Evolutionary conservation across 768 basidiomycete species (phyloP), one percentile per base, ranked within the genome.

Genomic region (Mycena capillaripes): DNA sequence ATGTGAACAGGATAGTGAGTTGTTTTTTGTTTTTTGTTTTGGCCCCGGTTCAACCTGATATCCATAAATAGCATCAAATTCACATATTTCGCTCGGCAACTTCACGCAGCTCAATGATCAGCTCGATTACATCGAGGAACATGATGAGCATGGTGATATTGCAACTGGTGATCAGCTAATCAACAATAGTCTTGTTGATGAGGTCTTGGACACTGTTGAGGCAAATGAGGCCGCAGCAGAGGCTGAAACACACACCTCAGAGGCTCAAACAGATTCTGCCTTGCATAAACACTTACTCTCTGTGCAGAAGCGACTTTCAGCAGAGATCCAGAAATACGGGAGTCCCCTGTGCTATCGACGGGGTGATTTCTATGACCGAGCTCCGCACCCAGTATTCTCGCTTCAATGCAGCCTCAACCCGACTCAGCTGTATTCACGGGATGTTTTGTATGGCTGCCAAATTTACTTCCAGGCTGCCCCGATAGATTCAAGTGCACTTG

Each of bases 401-500:
- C 53, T 66, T 36, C 19, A 57, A 11, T 11, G 40, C 11, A 34
- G 40, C 19, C 27, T 40, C 29, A 25, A 42, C 16, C 65, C 40
- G 9, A 56, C 32, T 12, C 14, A 6, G 40, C 4, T 66, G 10
- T 66, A 66, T 42, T 16, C 19, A 14, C 50, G 65, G 2, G 36
- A 66, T 27, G 40, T 66, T 57, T 52, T 66, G 38, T 66, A 14
- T 66, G 65, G 53, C 23, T 66, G 16, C 65, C 65, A 0, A 21
- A 38, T 23, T 38, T 56, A 17, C 65, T 66, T 56, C 65, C 65
- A 3, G 74, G 61, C 38, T 48, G 58, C 23, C 66, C 66, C 29
- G 66, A 72, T 0, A 40, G 25, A 19, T 69, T 75, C 52, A 69
- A 61, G n/a, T 75, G 74, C 32, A 34, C 25, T 19, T 75, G 74